A percentile compares a stretch with the other conserved stretches of the same genome.
These are phyloP conservation scores for Solanum chiquidenum DNA, from an alignment of 257 asterid species.

Conservation along the genomic window DNA sequence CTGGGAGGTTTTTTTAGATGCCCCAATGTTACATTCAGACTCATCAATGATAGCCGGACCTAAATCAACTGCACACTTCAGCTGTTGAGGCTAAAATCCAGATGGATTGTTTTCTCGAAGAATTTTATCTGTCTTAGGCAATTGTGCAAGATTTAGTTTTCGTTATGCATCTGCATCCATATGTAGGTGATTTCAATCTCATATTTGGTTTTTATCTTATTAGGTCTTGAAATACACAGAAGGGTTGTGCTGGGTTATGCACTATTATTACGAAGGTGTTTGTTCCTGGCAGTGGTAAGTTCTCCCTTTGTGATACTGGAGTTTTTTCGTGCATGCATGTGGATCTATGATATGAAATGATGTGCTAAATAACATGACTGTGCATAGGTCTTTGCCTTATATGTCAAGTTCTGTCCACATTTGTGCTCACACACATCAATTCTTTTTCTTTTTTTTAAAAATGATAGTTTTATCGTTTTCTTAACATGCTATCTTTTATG, in stretches of 20 bases:
- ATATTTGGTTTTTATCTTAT: neutral
- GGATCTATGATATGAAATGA: neutral
- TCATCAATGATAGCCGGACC: neutral
- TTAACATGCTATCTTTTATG: neutral
- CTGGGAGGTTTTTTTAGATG: neutral
- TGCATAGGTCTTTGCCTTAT: neutral
- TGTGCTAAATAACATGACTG: neutral
- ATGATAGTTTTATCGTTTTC: neutral
- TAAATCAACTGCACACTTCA: neutral
- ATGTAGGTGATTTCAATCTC: neutral
- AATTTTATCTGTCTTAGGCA: neutral
- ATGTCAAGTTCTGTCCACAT: neutral
- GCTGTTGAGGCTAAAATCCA: neutral
- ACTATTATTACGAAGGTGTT: constrained; percentile 93
- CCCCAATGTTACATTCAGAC: neutral
- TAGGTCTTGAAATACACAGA: constrained; percentile 85
- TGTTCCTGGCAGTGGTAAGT: constrained; percentile 92
- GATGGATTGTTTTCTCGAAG: neutral
- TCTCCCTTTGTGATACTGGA: neutral
- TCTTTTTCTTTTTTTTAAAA: neutral
- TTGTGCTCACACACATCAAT: neutral
- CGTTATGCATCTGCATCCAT: neutral
- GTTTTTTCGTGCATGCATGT: neutral
- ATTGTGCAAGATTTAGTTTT: neutral
- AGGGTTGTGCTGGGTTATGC: constrained; percentile 99